These are phyloP conservation scores for Pythium rishiriense DNA, from an alignment of 352 stramenopile genomes.

Conservation along the genomic window DNA sequence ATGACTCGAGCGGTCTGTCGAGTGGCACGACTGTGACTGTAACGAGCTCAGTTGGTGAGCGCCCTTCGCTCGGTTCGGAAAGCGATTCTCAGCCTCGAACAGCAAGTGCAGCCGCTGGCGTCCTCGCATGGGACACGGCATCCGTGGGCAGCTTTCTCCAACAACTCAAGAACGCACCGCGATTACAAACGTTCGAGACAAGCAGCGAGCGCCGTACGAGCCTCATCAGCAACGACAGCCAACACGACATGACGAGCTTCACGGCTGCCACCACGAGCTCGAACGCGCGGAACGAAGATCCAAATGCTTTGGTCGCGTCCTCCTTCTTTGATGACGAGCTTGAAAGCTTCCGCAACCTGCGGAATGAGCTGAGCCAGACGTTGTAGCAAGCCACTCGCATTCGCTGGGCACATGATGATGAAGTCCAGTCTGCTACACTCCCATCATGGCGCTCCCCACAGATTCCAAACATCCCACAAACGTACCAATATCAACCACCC, in stretches of 20 bases:
- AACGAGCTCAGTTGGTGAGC: slow-evolving; percentile 35
- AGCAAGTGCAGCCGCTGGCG: slow-evolving; percentile 14
- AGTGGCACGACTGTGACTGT: slow-evolving; percentile 51
- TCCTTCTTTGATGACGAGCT: slow-evolving; percentile 79
- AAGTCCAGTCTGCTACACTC: no score
- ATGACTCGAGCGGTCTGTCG: slow-evolving; percentile 32
- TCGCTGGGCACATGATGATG: not conserved
- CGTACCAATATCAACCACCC: not conserved
- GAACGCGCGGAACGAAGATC: not conserved
- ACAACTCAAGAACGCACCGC: slow-evolving; percentile 76
- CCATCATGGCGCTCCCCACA: not conserved
- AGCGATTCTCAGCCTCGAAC: slow-evolving; percentile 12
- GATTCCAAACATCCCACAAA: not conserved
- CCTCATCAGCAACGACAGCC: not conserved
- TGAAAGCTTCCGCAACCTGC: slow-evolving; percentile 62
- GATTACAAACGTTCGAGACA: slow-evolving; percentile 37
- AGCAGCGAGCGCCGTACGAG: slow-evolving; percentile 5
- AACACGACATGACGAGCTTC: not conserved
- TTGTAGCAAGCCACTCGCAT: slow-evolving; percentile 21
- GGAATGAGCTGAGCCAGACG: slow-evolving; percentile 59
- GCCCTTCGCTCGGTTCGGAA: slow-evolving; percentile 15
- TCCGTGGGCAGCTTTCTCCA: slow-evolving; percentile 78
- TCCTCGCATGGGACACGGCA: slow-evolving; percentile 44
- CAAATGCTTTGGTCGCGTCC: not conserved
- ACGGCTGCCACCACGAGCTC: slow-evolving; percentile 1